phyloP scores from a whole-genome alignment of 768 basidiomycete species.

The Xerocomellus amylosporus region DNA sequence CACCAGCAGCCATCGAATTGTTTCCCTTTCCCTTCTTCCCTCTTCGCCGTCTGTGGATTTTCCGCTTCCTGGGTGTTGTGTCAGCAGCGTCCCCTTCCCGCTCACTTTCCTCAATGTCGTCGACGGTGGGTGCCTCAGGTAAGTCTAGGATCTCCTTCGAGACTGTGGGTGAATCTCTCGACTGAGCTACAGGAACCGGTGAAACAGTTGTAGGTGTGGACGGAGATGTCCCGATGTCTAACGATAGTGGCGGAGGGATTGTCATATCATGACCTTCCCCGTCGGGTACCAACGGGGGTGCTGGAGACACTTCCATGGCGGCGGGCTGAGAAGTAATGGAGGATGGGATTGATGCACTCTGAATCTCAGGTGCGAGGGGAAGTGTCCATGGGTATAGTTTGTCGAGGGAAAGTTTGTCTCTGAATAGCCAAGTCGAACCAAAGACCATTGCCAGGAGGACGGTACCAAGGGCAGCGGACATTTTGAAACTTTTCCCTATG shows the following conservation, averaged over 20 bases:
- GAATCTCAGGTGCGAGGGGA: background rate
- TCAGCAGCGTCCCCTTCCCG: constrained; percentile 45
- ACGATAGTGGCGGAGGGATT: background rate
- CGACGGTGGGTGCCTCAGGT: constrained; percentile 11
- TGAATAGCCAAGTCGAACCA: constrained; percentile 27
- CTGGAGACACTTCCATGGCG: background rate
- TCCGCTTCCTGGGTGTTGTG: constrained; percentile 43
- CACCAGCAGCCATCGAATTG: constrained; percentile 2
- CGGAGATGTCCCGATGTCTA: background rate
- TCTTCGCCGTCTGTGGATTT: constrained; percentile 40
- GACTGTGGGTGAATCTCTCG: constrained; percentile 3
- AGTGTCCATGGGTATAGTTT: constrained; percentile 11
- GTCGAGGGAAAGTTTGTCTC: constrained; percentile 13
- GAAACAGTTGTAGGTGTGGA: background rate
- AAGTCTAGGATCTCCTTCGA: constrained; percentile 10
- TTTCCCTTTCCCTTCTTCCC: constrained; percentile 53
- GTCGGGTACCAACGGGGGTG: background rate
- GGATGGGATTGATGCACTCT: background rate
- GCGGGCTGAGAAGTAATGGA: background rate
- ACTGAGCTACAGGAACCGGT: background rate
- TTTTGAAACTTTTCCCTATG: constrained; percentile 14
- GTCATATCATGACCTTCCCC: background rate
- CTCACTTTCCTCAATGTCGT: constrained; percentile 58
- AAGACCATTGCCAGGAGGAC: constrained; percentile 23
- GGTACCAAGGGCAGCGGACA: constrained; percentile 18